These are phyloP conservation scores for Populus pruinosa DNA, from an alignment of 345 rosid species.

Conservation along the genomic window DNA sequence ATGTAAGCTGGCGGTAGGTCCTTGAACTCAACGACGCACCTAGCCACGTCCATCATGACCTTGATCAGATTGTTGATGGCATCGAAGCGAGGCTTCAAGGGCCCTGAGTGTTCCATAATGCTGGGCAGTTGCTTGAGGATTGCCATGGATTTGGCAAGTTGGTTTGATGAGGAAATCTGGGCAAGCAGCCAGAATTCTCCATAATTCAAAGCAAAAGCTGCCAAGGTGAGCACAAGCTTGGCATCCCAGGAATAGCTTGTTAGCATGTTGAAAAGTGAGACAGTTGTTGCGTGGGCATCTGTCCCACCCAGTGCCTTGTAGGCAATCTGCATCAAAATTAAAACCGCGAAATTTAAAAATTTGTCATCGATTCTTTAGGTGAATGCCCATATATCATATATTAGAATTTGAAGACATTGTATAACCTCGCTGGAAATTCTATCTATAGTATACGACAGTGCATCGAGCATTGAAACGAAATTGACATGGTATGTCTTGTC, in stretches of 20 bases:
- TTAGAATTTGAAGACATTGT: not conserved
- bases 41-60: constrained; percentile 52
- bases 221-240: constrained; percentile 59
- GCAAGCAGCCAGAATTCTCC: constrained; percentile 80
- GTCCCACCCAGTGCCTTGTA: constrained; percentile 57
- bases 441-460: constrained; percentile 19
- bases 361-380: not conserved
- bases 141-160: constrained; percentile 67
- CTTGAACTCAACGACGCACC: constrained; percentile 51
- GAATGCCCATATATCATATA: not conserved
- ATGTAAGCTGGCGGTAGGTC: constrained; percentile 53
- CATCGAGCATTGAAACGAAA: constrained; percentile 21
- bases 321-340: constrained; percentile 37
- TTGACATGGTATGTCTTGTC: constrained; percentile 11
- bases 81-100: constrained; percentile 45
- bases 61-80: constrained; percentile 55
- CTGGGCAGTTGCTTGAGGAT: constrained; percentile 54
- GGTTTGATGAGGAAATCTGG: constrained; percentile 58
- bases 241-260: constrained; percentile 68
- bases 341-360: not conserved
- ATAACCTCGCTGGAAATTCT: constrained; percentile 29
- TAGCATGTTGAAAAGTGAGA: constrained; percentile 46
- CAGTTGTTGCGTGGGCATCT: constrained; percentile 57
- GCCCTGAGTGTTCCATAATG: constrained; percentile 42
- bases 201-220: constrained; percentile 68